phyloP scores from a whole-genome alignment of 176 grass and related monocot genomes.

The Avena sativa region DNA sequence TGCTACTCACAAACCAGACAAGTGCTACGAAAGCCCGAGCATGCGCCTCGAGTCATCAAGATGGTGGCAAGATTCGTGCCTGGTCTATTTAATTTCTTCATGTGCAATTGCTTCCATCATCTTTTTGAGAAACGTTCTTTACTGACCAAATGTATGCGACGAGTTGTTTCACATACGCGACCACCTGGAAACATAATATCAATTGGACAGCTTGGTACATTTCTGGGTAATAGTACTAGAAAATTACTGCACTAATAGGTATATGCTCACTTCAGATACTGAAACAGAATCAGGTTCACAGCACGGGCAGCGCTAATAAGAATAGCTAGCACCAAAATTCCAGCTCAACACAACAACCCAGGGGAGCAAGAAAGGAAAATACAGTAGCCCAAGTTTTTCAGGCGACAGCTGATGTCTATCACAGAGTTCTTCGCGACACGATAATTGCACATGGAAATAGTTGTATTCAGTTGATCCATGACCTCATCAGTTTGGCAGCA shows the following conservation, averaged over 20 bases:
- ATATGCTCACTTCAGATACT: background rate
- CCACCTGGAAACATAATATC: too few relatives aligned
- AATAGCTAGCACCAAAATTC: background rate
- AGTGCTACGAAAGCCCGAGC: too few relatives aligned
- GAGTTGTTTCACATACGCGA: too few relatives aligned
- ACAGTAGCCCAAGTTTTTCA: background rate
- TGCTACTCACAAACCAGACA: too few relatives aligned
- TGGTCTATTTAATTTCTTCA: background rate
- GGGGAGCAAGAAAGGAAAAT: background rate
- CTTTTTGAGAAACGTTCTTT: background rate
- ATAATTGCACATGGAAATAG: background rate
- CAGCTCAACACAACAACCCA: background rate
- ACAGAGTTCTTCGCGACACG: background rate
- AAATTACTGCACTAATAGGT: background rate
- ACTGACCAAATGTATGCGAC: background rate
- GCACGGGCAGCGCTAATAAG: background rate
- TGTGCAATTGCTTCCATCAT: background rate
- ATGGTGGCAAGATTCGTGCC: too few relatives aligned
- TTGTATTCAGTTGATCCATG: conserved; percentile 2
- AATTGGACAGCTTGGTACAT: too few relatives aligned
- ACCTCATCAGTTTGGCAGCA: background rate
- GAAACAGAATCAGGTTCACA: background rate
- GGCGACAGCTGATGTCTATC: background rate
- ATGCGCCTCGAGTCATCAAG: too few relatives aligned
- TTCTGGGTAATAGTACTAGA: too few relatives aligned